These are phyloP conservation scores for Solanum etuberosum DNA, from an alignment of 257 asterid species.

Conservation along the genomic window DNA sequence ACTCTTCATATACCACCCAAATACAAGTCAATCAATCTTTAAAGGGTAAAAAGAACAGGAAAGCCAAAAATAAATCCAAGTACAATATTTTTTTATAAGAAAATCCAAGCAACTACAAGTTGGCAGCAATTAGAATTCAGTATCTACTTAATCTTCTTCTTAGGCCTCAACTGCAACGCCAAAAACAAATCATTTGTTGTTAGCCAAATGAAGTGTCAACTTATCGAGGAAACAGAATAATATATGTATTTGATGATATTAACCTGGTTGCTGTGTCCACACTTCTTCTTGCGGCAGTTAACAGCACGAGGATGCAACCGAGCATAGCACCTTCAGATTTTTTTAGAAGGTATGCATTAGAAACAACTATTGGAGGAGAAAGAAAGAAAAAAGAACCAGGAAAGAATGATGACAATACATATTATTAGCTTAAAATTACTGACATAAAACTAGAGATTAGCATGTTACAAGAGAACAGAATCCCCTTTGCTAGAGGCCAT, in stretches of 20 bases:
- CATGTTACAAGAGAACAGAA: background rate
- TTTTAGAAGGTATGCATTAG: background rate
- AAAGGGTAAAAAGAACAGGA: background rate
- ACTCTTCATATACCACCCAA: background rate
- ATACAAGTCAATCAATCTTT: background rate
- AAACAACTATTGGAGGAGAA: background rate
- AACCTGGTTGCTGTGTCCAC: constrained; percentile 11
- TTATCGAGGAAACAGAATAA: background rate
- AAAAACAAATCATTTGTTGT: background rate
- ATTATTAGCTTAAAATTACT: background rate
- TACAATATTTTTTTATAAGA: background rate
- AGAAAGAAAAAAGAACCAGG: background rate
- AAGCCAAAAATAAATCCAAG: background rate
- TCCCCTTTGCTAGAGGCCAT: background rate
- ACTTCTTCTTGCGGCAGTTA: constrained; percentile 9
- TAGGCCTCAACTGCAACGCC: background rate
- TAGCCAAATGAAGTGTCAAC: background rate
- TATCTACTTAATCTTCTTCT: background rate
- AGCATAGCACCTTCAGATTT: constrained; percentile 1
- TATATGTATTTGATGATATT: background rate
- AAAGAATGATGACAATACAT: background rate
- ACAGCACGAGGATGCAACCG: constrained; percentile 8
- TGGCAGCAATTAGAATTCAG: background rate
- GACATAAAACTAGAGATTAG: background rate
- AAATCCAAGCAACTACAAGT: background rate